A percentile compares a stretch with the other conserved stretches of the same genome.
Conservation (phyloP, 495 filamentous ascomycete species). For the Bacidia gigantensis region DNA sequence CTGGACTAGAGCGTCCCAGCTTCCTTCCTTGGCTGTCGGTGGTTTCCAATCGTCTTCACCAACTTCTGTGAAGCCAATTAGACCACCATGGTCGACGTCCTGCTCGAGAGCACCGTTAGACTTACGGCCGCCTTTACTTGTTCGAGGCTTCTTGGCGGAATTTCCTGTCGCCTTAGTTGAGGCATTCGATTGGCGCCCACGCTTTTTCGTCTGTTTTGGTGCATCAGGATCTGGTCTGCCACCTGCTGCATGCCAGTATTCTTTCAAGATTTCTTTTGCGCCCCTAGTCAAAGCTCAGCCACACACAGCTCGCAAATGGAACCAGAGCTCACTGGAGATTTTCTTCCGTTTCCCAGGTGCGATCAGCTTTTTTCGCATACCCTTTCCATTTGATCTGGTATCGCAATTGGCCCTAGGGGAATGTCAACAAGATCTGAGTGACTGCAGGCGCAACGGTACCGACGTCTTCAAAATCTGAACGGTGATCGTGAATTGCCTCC, state of each 20-base stretch:
- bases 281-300: slow-evolving; percentile 25
- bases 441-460: slow-evolving; percentile 27
- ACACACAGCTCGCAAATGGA: too few relatives aligned
- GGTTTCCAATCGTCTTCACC: slow-evolving; percentile 19
- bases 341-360: slow-evolving; percentile 47
- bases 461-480: slow-evolving; percentile 19
- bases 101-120: slow-evolving; percentile 18
- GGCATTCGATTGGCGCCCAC: slow-evolving; percentile 17
- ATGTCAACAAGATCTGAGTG: slow-evolving; percentile 9
- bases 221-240: slow-evolving; percentile 34
- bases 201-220: slow-evolving; percentile 17
- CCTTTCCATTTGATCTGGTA: slow-evolving; percentile 53
- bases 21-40: slow-evolving; percentile 14
- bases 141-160: neutral
- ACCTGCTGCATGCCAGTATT: slow-evolving; percentile 43
- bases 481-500: slow-evolving; percentile 41
- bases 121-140: slow-evolving; percentile 14
- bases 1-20: slow-evolving; percentile 43
- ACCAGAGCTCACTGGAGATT: slow-evolving; percentile 44
- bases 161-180: slow-evolving; percentile 8
- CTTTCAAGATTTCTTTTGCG: slow-evolving; percentile 38
- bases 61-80: slow-evolving; percentile 19
- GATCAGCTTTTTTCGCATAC: slow-evolving; percentile 39
- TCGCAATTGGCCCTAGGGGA: slow-evolving; percentile 28
- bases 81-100: slow-evolving; percentile 24